phyloP scores from a whole-genome alignment of 768 basidiomycete species.

The Mycena rebaudengoi region DNA sequence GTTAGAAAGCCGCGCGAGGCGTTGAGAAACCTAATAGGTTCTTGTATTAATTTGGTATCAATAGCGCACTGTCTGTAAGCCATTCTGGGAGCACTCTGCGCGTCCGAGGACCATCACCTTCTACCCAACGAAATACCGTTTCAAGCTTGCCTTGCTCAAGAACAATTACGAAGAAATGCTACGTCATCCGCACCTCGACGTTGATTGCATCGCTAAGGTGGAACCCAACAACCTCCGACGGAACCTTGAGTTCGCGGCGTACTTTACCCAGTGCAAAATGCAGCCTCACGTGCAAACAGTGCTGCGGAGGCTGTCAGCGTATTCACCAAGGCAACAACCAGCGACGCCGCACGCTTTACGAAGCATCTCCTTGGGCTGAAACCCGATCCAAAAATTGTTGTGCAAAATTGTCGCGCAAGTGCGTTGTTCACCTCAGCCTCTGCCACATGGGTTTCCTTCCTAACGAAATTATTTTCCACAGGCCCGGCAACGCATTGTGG shows the following conservation, averaged over 20 bases:
- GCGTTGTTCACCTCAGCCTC: slow-evolving; percentile 28
- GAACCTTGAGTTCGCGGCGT: slow-evolving; percentile 93
- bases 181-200: slow-evolving; percentile 95
- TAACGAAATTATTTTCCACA: slow-evolving; percentile 42
- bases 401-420: slow-evolving; percentile 85
- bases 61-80: slow-evolving; percentile 93
- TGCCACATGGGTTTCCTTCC: background rate
- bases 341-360: slow-evolving; percentile 91
- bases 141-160: slow-evolving; percentile 94
- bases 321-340: slow-evolving; percentile 95
- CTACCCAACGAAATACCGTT: slow-evolving; percentile 98
- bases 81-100: slow-evolving; percentile 95
- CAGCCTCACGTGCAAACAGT: slow-evolving; percentile 94
- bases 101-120: slow-evolving; percentile 96
- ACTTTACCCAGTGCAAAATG: slow-evolving; percentile 95
- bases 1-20: no score
- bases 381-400: slow-evolving; percentile 88
- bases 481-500: slow-evolving; percentile 92
- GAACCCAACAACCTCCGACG: slow-evolving; percentile 87
- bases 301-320: slow-evolving; percentile 89
- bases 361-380: slow-evolving; percentile 87
- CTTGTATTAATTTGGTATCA: no score
- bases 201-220: slow-evolving; percentile 82
- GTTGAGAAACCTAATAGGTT: no score
- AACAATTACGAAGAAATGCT: slow-evolving; percentile 98